phyloP scores from a whole-genome alignment of 148 eudicot species.

The Dysphania ambrosioides region DNA sequence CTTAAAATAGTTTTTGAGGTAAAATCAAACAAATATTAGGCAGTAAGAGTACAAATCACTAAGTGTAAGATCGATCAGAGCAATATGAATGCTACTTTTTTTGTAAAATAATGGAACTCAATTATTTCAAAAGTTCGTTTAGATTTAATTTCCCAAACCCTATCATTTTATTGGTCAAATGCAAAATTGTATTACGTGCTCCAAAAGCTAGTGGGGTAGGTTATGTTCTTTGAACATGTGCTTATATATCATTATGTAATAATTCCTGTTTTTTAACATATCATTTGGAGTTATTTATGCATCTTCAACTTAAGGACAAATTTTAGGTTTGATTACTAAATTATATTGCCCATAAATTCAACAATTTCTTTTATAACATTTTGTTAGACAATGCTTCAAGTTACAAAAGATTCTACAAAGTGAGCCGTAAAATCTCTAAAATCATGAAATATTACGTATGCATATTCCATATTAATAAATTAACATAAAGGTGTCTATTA shows the following conservation, averaged over 20 bases:
- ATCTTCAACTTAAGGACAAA: neutral
- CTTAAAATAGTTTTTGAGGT: too few relatives aligned
- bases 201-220: constrained; percentile 8
- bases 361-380: neutral
- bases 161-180: neutral
- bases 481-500: too few relatives aligned
- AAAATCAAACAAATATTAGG: too few relatives aligned
- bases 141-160: neutral
- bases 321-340: neutral
- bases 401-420: too few relatives aligned
- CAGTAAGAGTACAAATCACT: too few relatives aligned
- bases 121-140: too few relatives aligned
- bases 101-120: neutral
- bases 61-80: too few relatives aligned
- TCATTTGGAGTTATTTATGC: neutral
- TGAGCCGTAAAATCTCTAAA: too few relatives aligned
- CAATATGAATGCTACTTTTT: too few relatives aligned
- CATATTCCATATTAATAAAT: too few relatives aligned
- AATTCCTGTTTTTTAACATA: neutral
- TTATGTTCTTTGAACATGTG: constrained; percentile 15
- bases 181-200: neutral
- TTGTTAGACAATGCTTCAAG: too few relatives aligned
- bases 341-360: neutral
- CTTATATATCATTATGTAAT: neutral
- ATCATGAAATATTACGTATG: too few relatives aligned